phyloP scores from a whole-genome alignment of 2,329 filamentous ascomycete genomes.

The Claviceps pazoutovae region DNA sequence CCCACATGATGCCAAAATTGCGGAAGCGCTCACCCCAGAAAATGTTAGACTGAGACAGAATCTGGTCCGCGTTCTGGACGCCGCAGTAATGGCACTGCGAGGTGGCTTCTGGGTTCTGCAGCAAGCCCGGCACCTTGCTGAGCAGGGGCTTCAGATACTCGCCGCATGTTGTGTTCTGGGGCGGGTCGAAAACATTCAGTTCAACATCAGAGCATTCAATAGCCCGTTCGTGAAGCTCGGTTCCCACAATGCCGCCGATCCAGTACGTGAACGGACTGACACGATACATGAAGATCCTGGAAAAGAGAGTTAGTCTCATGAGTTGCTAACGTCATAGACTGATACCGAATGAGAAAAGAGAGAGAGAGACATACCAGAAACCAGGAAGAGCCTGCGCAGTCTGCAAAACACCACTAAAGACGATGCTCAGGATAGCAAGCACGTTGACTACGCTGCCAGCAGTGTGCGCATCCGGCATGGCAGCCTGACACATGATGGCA shows the following conservation, averaged over 20 bases:
- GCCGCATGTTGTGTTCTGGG: conserved; percentile 45
- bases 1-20: conserved; percentile 59
- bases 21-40: conserved; percentile 45
- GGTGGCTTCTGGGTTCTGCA: conserved; percentile 47
- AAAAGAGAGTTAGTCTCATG: not conserved
- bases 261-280: conserved; percentile 54
- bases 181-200: conserved; percentile 49
- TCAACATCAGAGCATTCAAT: conserved; percentile 43
- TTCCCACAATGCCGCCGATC: conserved; percentile 53
- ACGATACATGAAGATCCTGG: conserved; percentile 55
- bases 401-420: conserved; percentile 53
- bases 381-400: conserved; percentile 42
- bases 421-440: conserved; percentile 41
- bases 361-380: conserved; percentile 36
- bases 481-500: conserved; percentile 55
- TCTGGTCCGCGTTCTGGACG: conserved; percentile 49
- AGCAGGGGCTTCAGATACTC: conserved; percentile 49
- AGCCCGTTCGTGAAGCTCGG: conserved; percentile 42
- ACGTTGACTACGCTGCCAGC: conserved; percentile 50
- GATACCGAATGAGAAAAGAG: not conserved
- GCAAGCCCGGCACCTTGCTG: conserved; percentile 32
- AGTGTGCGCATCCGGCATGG: conserved; percentile 53
- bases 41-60: conserved; percentile 30
- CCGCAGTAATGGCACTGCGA: conserved; percentile 52
- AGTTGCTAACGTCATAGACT: not conserved